Conservation (phyloP, 441 rosid species). For the Bruguiera hainesii region DNA sequence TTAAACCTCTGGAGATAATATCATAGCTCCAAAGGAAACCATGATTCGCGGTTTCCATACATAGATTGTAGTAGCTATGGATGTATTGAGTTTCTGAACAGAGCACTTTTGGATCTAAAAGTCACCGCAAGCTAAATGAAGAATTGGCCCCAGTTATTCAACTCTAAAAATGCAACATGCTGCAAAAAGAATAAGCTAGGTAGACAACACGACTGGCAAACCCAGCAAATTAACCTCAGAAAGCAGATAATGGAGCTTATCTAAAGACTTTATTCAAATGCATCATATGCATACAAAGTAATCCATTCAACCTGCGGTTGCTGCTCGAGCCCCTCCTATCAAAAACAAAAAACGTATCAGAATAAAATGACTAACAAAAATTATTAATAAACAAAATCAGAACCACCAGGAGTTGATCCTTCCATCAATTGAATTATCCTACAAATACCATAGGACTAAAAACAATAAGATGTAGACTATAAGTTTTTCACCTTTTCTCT, state of each 20-base stretch:
- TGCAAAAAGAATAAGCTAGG: neutral
- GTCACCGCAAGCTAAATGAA: constrained; percentile 5
- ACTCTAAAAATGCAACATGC: neutral
- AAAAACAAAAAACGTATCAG: constrained; percentile 3
- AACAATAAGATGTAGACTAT: neutral
- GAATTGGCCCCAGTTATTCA: neutral
- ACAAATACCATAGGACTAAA: constrained; percentile 5
- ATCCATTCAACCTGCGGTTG: constrained; percentile 41
- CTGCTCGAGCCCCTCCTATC: constrained; percentile 41
- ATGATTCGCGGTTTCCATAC: constrained; percentile 8
- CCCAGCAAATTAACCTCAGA: neutral
- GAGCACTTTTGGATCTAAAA: constrained; percentile 3
- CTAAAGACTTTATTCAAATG: neutral
- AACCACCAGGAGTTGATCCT: neutral
- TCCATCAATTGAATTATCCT: constrained; percentile 3
- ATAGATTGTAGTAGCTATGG: constrained; percentile 9
- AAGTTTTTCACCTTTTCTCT: constrained; percentile 64
- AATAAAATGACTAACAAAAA: neutral
- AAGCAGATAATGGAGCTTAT: neutral
- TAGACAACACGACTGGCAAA: neutral
- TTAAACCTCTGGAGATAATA: neutral
- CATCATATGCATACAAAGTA: neutral
- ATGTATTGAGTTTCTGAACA: constrained; percentile 18
- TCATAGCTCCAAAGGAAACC: constrained; percentile 14
- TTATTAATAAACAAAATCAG: neutral